Percentiles rank a stretch among this genome's conserved stretches.
phyloP scores from a whole-genome alignment of 257 asterid species.

The Solanum pinnatisectum region DNA sequence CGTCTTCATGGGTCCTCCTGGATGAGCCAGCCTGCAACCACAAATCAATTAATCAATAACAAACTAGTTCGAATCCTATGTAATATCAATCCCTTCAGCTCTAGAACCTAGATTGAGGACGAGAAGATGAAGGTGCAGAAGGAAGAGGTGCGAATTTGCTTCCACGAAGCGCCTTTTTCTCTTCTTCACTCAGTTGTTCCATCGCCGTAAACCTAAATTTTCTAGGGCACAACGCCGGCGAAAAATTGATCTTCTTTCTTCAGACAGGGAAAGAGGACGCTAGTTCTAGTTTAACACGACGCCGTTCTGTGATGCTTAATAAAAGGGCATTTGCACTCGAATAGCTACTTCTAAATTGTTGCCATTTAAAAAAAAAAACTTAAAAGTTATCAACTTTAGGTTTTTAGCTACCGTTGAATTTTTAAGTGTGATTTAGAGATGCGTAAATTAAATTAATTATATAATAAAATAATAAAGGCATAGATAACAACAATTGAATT shows the following conservation, averaged over 20 bases:
- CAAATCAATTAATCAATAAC: not conserved
- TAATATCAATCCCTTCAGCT: not conserved
- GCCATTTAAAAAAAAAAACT: too few species aligned
- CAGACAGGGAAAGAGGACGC: not conserved
- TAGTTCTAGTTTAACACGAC: not conserved
- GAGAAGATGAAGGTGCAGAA: conserved; percentile 32
- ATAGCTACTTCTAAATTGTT: not conserved
- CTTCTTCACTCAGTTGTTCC: conserved; percentile 80
- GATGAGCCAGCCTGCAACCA: conserved; percentile 72
- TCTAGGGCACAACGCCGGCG: not conserved
- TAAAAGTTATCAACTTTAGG: too few species aligned
- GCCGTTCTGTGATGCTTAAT: not conserved
- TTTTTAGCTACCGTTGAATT: not conserved
- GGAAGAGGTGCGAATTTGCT: conserved; percentile 97
- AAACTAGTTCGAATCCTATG: not conserved
- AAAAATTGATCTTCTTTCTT: not conserved
- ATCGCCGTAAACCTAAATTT: conserved; percentile 10
- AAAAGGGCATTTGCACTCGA: not conserved
- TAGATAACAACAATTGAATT: not conserved
- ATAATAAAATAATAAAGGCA: not conserved
- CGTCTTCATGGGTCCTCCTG: conserved; percentile 91
- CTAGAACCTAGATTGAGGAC: conserved; percentile 39
- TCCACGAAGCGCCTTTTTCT: conserved; percentile 81
- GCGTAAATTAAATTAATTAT: not conserved
- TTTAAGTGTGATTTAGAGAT: not conserved